Evolutionary conservation across 2,329 filamentous ascomycete genomes (phyloP).

Genomic region (Colletotrichum spaethianum): DNA sequence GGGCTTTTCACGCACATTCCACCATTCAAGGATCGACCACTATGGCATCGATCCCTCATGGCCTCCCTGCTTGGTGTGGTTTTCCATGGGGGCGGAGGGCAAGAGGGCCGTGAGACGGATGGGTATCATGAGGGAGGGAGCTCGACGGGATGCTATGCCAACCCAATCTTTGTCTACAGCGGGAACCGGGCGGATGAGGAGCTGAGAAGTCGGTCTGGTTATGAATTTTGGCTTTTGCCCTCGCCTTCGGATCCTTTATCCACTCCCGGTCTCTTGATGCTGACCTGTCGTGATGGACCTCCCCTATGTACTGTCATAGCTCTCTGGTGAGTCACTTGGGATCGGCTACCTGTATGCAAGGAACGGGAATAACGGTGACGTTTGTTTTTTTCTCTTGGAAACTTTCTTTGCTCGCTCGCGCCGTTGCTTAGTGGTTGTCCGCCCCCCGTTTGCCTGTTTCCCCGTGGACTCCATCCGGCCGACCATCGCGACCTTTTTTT

Average conservation of each 20-base stretch:
- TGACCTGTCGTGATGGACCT: neutral
- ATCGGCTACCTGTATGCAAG: neutral
- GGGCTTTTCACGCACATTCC: neutral
- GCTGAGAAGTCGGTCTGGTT: conserved; percentile 1
- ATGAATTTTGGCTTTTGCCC: neutral
- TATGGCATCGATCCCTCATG: conserved; percentile 7
- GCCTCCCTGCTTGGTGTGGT: conserved; percentile 7
- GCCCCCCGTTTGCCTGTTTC: neutral
- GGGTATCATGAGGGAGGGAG: neutral
- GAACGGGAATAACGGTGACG: neutral
- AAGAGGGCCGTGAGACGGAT: neutral
- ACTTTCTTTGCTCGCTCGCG: neutral
- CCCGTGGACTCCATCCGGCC: neutral
- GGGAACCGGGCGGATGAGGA: neutral
- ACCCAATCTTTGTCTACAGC: neutral
- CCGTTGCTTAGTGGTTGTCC: neutral
- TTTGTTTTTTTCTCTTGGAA: neutral
- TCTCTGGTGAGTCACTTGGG: neutral
- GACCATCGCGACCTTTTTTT: neutral
- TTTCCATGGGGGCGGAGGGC: neutral
- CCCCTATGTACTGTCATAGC: neutral
- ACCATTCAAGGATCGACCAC: conserved; percentile 4
- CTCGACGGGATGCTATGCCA: conserved; percentile 1
- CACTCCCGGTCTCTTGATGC: neutral
- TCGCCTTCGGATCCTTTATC: neutral